These are phyloP conservation scores for Pichia rugopelliculosa DNA, from an alignment of 805 yeast genomes.

Conservation along the genomic window DNA sequence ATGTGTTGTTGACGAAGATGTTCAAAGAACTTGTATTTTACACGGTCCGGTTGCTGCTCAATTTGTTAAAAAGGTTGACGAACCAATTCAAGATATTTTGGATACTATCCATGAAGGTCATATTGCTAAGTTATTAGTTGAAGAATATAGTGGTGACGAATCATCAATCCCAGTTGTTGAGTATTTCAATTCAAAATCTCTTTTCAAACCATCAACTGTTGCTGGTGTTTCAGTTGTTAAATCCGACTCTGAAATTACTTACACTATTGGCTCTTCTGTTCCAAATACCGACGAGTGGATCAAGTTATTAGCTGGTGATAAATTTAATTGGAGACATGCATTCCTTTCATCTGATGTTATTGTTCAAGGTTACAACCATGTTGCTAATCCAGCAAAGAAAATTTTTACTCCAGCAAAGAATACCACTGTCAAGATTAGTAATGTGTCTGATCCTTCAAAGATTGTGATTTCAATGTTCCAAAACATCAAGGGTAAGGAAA, in stretches of 20 bases:
- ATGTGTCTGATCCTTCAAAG: constrained; percentile 44
- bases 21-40: constrained; percentile 96
- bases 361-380: constrained; percentile 80
- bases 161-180: constrained; percentile 80
- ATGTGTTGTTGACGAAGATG: constrained; percentile 93
- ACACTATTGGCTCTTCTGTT: constrained; percentile 32
- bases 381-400: constrained; percentile 69
- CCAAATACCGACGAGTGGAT: constrained; percentile 56
- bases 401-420: constrained; percentile 68
- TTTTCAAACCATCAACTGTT: constrained; percentile 32
- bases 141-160: constrained; percentile 62
- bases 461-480: constrained; percentile 62
- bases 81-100: constrained; percentile 86
- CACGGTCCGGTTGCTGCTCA: constrained; percentile 99
- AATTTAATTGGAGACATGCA: constrained; percentile 86
- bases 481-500: constrained; percentile 59
- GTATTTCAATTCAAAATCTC: constrained; percentile 69
- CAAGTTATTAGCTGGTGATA: constrained; percentile 68
- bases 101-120: constrained; percentile 90
- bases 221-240: constrained; percentile 32
- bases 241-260: constrained; percentile 27
- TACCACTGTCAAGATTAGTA: constrained; percentile 51
- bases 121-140: constrained; percentile 58
- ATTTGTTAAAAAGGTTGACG: constrained; percentile 77
- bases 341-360: constrained; percentile 70